Percentiles rank a stretch among this genome's conserved stretches.
These are phyloP conservation scores for Phytopythium cucurbitacearum DNA, from an alignment of 352 stramenopile genomes.

Conservation along the genomic window DNA sequence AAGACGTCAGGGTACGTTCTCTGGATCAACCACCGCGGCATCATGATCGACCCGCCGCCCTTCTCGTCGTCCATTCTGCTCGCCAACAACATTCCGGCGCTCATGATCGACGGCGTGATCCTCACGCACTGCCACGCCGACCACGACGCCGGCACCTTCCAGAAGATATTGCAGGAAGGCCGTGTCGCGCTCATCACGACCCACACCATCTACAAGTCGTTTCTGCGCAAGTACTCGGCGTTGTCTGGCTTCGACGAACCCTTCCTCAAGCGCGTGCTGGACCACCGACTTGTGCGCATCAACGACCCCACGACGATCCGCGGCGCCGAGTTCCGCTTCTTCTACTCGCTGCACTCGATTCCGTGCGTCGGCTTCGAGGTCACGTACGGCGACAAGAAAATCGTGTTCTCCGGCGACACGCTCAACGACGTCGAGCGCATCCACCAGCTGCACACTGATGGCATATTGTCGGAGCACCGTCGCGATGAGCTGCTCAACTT, in stretches of 20 bases:
- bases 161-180: constrained; percentile 94
- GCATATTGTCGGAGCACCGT: constrained; percentile 80
- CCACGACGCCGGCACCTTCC: constrained; percentile 95
- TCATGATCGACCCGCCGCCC: constrained; percentile 96
- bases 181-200: constrained; percentile 95
- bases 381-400: constrained; percentile 91
- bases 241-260: constrained; percentile 89
- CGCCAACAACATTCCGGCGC: constrained; percentile 84
- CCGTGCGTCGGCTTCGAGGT: constrained; percentile 94
- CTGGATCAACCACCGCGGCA: constrained; percentile 95
- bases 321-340: constrained; percentile 94
- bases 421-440: constrained; percentile 94
- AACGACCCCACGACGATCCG: constrained; percentile 93
- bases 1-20: constrained; percentile 95
- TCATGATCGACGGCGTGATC: constrained; percentile 96
- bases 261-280: constrained; percentile 90
- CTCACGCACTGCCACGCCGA: constrained; percentile 96
- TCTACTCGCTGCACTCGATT: constrained; percentile 95
- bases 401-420: constrained; percentile 95
- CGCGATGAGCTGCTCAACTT: constrained; percentile 92
- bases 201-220: constrained; percentile 95
- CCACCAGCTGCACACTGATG: constrained; percentile 69
- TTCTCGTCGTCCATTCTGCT: constrained; percentile 85
- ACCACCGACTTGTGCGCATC: constrained; percentile 90
- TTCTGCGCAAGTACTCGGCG: constrained; percentile 95